Base-by-base conservation (phyloP, 805 yeast species). In the Wickerhamomyces mucosus region DNA sequence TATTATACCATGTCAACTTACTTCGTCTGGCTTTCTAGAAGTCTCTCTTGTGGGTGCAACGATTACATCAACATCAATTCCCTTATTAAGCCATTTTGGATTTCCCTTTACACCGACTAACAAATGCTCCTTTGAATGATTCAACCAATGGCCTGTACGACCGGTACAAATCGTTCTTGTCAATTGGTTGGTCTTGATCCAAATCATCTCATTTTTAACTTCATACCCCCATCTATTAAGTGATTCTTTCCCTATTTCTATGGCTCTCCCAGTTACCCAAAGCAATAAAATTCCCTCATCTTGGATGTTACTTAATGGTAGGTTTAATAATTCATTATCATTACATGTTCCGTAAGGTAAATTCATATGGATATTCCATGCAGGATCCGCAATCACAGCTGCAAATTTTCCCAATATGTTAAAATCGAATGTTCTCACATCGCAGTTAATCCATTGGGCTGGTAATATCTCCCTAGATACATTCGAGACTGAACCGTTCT, bases 181-280 rank as follows among this genome's bases (percentile, higher is more conserved):
- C 38, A 89, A 58, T 51, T 89, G 96, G 53, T 88, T 88, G 5
- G 92, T 74, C 53, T 88, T 88, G 37, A 85, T 70, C 97, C 97
- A 88, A 7, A 88, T 71, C 39, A 88, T 55, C 51, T 88, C 96
- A 52, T 86, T 89, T 15, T 72, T 58, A 5, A 79, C 72, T 22
- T 56, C 51, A 51, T 88, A 88, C 2, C 96, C 96, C 95, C 96
- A 86, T 36, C 70, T 73, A 4, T 52, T 53, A 34, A 88, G 59
- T 7, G 88, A 83, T 35, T 72, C 72, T 25, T 94, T 67, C 1
- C 97, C 97, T 15, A 81, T 64, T 44, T 89, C 96, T 43, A 85
- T 76, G 9, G 96, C 85, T 28, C 97, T 66, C 1, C 96, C 96
- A 1, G 97, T 89, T 9, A 89, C 96, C 97, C 96, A 88, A 17